Conservation (phyloP, 2,329 filamentous ascomycete species). For the Colletotrichum endophyticum region DNA sequence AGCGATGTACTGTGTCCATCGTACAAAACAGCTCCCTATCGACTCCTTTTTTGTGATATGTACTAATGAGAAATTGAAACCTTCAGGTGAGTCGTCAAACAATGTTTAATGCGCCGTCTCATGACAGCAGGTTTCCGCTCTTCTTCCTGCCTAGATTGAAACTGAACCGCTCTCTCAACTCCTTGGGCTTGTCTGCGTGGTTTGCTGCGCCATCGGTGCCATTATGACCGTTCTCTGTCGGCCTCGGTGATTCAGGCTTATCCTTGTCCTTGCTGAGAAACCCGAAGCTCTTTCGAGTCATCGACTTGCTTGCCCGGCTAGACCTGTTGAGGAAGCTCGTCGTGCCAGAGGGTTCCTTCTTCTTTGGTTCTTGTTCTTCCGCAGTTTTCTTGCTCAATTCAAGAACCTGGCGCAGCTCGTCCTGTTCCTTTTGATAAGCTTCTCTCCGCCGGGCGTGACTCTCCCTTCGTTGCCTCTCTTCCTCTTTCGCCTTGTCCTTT, state of each 20-base stretch:
- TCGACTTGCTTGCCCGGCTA: conserved; percentile 76
- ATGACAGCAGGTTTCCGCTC: conserved; percentile 52
- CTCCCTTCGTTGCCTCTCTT: conserved; percentile 48
- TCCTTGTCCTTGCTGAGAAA: conserved; percentile 64
- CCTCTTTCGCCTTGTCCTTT: conserved; percentile 49
- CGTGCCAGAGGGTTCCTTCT: conserved; percentile 44
- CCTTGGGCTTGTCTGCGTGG: conserved; percentile 50
- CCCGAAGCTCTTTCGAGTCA: conserved; percentile 77
- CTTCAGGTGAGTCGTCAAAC: not conserved
- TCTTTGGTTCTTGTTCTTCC: conserved; percentile 48
- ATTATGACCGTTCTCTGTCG: conserved; percentile 33
- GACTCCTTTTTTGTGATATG: conserved; percentile 11
- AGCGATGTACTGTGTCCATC: not conserved
- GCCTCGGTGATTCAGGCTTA: conserved; percentile 27
- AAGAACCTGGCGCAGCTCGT: conserved; percentile 66
- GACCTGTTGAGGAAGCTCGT: conserved; percentile 67
- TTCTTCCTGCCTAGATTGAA: conserved; percentile 74
- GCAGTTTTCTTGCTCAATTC: conserved; percentile 70
- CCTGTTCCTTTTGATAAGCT: conserved; percentile 58
- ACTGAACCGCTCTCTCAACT: conserved; percentile 68
- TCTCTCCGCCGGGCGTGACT: conserved; percentile 37
- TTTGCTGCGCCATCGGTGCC: conserved; percentile 28
- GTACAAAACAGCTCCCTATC: not conserved
- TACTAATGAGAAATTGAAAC: conserved; percentile 5
- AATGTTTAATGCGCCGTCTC: not conserved